Evolutionary conservation across 1,284 basidiomycete genomes (phyloP).

Genomic region (Melampsora americana): DNA sequence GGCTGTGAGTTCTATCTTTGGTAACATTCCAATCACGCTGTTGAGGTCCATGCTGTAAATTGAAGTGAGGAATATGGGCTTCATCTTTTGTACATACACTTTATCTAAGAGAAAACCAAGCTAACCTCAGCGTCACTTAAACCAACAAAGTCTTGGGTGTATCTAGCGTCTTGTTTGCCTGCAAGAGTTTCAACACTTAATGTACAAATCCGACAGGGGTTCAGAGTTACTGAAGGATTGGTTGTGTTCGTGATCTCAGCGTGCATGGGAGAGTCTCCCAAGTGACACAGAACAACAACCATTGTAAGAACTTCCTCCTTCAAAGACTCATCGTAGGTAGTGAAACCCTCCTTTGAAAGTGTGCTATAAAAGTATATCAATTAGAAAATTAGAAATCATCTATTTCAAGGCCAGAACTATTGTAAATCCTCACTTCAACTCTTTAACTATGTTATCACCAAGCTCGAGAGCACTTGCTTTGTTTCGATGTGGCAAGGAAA

Average conservation of each 20-base stretch:
- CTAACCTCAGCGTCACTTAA: too few species aligned
- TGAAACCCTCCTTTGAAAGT: not conserved
- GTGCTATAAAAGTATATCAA: not conserved
- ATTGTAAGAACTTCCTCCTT: conserved; percentile 3
- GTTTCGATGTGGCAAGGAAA: not conserved
- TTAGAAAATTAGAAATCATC: too few species aligned
- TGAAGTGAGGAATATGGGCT: too few species aligned
- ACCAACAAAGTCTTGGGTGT: too few species aligned
- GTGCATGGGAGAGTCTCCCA: conserved; percentile 19
- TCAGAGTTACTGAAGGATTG: conserved; percentile 5
- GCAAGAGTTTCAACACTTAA: too few species aligned
- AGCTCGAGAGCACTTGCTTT: not conserved
- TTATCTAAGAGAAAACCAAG: too few species aligned
- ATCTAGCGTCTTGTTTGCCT: too few species aligned
- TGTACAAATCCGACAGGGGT: not conserved
- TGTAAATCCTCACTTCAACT: conserved; percentile 3
- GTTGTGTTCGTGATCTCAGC: conserved; percentile 14
- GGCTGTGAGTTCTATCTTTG: too few species aligned
- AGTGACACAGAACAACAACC: not conserved
- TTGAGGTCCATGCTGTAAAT: too few species aligned
- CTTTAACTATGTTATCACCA: not conserved
- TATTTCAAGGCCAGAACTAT: too few species aligned
- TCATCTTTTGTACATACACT: too few species aligned
- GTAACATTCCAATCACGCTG: too few species aligned
- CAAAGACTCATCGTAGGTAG: not conserved